Evolutionary conservation across 2,329 filamentous ascomycete genomes (phyloP).

Genomic region (Penicillium sp.): DNA sequence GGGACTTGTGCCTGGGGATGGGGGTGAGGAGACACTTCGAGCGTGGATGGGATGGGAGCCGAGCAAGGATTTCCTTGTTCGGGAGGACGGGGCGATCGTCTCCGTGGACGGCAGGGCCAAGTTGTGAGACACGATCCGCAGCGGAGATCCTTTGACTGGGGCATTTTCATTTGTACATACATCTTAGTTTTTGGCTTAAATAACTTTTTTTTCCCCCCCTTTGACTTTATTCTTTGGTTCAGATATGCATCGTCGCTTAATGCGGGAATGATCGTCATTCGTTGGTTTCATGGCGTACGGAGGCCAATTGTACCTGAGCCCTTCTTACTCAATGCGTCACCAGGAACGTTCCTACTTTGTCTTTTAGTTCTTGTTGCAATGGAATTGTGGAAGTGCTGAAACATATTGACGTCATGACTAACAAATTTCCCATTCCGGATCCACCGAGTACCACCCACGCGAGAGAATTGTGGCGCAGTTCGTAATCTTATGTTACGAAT

Average conservation of each 20-base stretch:
- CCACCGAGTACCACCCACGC: slow-evolving; percentile 22
- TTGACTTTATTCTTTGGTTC: not conserved
- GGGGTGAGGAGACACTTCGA: slow-evolving; percentile 68
- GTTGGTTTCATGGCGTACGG: not conserved
- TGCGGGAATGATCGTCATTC: slow-evolving; percentile 1
- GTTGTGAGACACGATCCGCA: slow-evolving; percentile 19
- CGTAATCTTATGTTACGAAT: not conserved
- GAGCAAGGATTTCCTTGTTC: slow-evolving; percentile 69
- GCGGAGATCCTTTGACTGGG: not conserved
- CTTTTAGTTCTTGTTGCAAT: not conserved
- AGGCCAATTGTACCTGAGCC: slow-evolving; percentile 8
- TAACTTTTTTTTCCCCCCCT: not conserved
- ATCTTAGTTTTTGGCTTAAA: not conserved
- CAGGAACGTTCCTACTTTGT: slow-evolving; percentile 8
- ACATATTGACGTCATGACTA: slow-evolving; percentile 28
- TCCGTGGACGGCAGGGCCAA: slow-evolving; percentile 42
- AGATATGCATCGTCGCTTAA: not conserved
- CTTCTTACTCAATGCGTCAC: slow-evolving; percentile 12
- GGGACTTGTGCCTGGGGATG: slow-evolving; percentile 65
- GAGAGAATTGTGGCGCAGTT: slow-evolving; percentile 20
- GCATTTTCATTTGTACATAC: not conserved
- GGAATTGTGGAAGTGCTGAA: slow-evolving; percentile 10
- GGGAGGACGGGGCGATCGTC: slow-evolving; percentile 61
- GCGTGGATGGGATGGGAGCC: slow-evolving; percentile 77
- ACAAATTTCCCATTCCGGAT: slow-evolving; percentile 9